Evolutionary conservation across 2,329 filamentous ascomycete species (phyloP).

Genomic region (Emergomyces africanus): DNA sequence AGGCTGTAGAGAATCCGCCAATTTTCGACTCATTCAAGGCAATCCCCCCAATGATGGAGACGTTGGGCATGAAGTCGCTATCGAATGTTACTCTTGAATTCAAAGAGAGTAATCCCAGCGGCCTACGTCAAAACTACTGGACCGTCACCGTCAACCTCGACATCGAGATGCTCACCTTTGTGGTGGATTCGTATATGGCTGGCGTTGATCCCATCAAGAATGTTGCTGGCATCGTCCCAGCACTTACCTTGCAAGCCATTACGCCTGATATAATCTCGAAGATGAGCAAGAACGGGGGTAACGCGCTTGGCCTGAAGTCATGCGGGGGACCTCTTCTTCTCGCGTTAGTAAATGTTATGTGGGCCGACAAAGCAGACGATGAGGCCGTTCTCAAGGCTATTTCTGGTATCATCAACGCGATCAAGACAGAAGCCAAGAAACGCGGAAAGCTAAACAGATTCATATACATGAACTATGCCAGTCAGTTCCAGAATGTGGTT

Average conservation of each 20-base stretch:
- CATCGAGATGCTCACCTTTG: slow-evolving; percentile 16
- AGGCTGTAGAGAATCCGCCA: slow-evolving; percentile 18
- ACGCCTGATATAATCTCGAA: slow-evolving; percentile 19
- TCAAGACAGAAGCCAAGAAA: slow-evolving; percentile 18
- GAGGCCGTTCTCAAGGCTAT: slow-evolving; percentile 15
- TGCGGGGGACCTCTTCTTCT: slow-evolving; percentile 16
- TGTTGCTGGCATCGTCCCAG: slow-evolving; percentile 14
- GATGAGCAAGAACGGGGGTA: slow-evolving; percentile 22
- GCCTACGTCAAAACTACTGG: slow-evolving; percentile 22
- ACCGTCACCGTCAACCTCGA: slow-evolving; percentile 21
- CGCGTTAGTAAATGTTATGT: slow-evolving; percentile 19
- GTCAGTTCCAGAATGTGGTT: slow-evolving; percentile 31
- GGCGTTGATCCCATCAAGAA: slow-evolving; percentile 12
- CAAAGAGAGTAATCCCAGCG: slow-evolving; percentile 21
- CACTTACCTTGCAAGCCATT: slow-evolving; percentile 23
- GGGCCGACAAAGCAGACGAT: slow-evolving; percentile 23
- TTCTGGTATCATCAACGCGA: slow-evolving; percentile 16
- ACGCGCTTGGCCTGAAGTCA: slow-evolving; percentile 22
- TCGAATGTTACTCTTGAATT: slow-evolving; percentile 24
- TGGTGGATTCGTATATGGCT: slow-evolving; percentile 15
- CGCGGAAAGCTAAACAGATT: slow-evolving; percentile 20
- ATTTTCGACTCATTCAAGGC: slow-evolving; percentile 20
- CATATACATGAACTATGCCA: slow-evolving; percentile 39
- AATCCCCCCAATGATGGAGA: slow-evolving; percentile 16
- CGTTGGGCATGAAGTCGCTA: slow-evolving; percentile 17